Evolutionary conservation across 2,329 filamentous ascomycete genomes (phyloP).

Genomic region (Aureobasidium leucospermi): DNA sequence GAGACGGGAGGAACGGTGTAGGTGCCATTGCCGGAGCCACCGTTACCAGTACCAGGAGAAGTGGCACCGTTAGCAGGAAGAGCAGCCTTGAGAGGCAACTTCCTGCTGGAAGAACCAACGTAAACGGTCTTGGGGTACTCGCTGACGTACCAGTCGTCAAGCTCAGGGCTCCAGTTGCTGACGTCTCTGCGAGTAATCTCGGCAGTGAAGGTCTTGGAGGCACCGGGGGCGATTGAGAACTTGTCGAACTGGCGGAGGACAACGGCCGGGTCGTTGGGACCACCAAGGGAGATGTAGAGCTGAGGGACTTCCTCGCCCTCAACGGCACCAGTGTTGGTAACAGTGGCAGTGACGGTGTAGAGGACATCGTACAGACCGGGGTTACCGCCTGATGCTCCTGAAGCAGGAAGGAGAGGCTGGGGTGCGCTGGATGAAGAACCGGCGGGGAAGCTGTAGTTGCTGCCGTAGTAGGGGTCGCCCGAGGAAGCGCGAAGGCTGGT

Average conservation of each 20-base stretch:
- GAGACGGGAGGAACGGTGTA: conserved; percentile 2
- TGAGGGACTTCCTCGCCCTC: conserved; percentile 67
- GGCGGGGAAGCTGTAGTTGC: conserved; percentile 52
- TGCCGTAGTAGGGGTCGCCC: conserved; percentile 53
- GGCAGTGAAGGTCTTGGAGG: conserved; percentile 57
- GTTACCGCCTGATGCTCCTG: conserved; percentile 55
- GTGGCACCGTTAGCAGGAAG: neutral
- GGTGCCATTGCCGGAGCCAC: conserved; percentile 3
- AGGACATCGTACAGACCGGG: conserved; percentile 59
- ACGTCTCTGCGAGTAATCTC: conserved; percentile 72
- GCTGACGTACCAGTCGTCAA: conserved; percentile 75
- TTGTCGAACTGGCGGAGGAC: conserved; percentile 77
- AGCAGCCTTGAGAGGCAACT: conserved; percentile 39
- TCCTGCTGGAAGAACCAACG: conserved; percentile 53
- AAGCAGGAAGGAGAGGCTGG: conserved; percentile 53
- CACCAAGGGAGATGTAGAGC: conserved; percentile 72
- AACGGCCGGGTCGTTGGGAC: conserved; percentile 58
- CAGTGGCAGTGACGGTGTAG: conserved; percentile 58
- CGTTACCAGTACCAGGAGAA: conserved; percentile 5
- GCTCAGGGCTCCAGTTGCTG: conserved; percentile 72
- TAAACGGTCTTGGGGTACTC: conserved; percentile 51
- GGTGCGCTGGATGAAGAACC: conserved; percentile 51
- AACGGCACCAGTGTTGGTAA: conserved; percentile 63
- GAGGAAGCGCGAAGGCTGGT: conserved; percentile 52
- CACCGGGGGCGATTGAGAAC: conserved; percentile 62